Conservation (phyloP, 495 filamentous ascomycete species). For the Podospora tetraspora region DNA sequence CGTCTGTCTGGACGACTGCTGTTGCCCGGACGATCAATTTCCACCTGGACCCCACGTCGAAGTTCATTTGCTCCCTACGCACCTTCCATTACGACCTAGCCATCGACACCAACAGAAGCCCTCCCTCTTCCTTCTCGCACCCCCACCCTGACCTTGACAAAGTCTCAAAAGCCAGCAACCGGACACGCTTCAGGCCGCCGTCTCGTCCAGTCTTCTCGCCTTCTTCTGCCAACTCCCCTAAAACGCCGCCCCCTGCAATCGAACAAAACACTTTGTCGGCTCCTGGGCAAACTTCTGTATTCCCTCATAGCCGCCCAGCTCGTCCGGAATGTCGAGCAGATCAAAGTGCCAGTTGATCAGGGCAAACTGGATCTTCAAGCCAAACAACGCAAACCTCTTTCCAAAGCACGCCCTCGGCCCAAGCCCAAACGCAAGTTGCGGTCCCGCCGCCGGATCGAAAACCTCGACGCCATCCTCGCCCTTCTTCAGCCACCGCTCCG, state of each 20-base stretch:
- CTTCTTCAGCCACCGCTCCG: constrained; percentile 31
- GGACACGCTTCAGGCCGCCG: neutral
- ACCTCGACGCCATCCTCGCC: constrained; percentile 15
- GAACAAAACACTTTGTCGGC: constrained; percentile 27
- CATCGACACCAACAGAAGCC: neutral
- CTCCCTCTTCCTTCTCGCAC: neutral
- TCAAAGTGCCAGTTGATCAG: constrained; percentile 39
- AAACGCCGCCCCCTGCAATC: constrained; percentile 11
- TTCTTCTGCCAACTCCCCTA: neutral
- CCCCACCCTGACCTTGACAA: neutral
- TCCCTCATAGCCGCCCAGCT: constrained; percentile 24
- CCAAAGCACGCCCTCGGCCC: constrained; percentile 52
- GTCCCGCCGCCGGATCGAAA: constrained; percentile 25
- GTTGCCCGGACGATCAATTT: neutral
- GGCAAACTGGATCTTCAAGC: constrained; percentile 32
- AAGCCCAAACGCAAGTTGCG: constrained; percentile 45
- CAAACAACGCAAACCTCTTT: constrained; percentile 37
- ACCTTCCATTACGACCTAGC: neutral
- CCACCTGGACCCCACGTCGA: too few relatives aligned
- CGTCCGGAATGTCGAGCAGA: constrained; percentile 17
- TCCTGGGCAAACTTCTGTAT: constrained; percentile 27
- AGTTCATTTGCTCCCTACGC: neutral
- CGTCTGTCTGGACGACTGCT: neutral
- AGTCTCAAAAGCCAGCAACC: too few relatives aligned
- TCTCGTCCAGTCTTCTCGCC: neutral